phyloP scores from a whole-genome alignment of 306 rosid species.

The Cucumis hystrix region DNA sequence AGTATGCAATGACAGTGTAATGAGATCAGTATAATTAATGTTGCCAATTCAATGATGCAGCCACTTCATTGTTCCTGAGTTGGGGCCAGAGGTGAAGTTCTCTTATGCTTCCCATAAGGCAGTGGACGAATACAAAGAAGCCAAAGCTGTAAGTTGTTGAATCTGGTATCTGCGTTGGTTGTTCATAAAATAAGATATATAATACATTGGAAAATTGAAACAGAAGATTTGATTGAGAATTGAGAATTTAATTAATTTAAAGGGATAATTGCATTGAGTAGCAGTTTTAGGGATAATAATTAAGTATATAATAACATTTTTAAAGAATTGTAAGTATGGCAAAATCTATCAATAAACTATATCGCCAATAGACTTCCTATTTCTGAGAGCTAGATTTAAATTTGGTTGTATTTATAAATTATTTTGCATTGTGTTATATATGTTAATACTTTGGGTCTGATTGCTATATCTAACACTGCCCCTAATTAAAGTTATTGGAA shows the following conservation, averaged over 20 bases:
- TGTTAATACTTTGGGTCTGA: too few relatives aligned
- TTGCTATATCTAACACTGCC: too few relatives aligned
- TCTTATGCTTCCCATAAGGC: constrained; percentile 79
- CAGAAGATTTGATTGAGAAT: not conserved
- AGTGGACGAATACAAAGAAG: constrained; percentile 71
- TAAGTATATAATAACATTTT: too few relatives aligned
- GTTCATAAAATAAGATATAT: not conserved
- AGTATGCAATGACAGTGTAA: constrained; percentile 2
- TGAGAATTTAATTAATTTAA: too few relatives aligned
- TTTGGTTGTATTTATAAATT: too few relatives aligned
- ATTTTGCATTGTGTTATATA: too few relatives aligned
- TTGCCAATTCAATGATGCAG: constrained; percentile 24
- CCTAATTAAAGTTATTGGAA: not conserved
- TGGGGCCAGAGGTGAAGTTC: constrained; percentile 68
- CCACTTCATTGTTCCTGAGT: constrained; percentile 83
- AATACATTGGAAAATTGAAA: not conserved
- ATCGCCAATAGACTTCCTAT: too few relatives aligned
- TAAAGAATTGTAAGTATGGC: too few relatives aligned
- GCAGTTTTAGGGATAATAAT: too few relatives aligned
- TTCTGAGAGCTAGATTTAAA: too few relatives aligned
- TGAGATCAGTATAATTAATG: not conserved
- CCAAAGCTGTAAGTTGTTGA: constrained; percentile 51
- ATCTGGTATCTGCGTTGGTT: not conserved
- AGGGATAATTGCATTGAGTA: too few relatives aligned
- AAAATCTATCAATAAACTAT: too few relatives aligned